A percentile compares a stretch with the other conserved stretches of the same genome.
Evolutionary conservation across 257 asterid species (phyloP).

Genomic region (Galeopsis tetrahit): DNA sequence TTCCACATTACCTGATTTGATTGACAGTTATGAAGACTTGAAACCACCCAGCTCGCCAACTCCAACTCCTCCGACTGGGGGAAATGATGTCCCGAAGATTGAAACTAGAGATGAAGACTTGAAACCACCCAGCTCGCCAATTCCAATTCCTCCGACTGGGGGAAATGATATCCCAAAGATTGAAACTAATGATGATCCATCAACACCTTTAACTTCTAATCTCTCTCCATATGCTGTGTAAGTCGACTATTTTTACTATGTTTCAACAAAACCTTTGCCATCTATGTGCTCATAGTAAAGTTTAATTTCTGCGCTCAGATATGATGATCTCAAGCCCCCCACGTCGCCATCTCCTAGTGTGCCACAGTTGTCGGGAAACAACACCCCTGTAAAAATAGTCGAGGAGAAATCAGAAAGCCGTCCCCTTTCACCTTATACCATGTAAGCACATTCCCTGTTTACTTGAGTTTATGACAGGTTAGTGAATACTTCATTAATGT

Average conservation of each 20-base stretch:
- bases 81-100: constrained; percentile 39
- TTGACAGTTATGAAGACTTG: constrained; percentile 61
- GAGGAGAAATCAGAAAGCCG: constrained; percentile 36
- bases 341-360: constrained; percentile 57
- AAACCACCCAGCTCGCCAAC: constrained; percentile 72
- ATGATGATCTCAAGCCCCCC: constrained; percentile 61
- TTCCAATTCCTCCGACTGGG: constrained; percentile 42
- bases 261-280: constrained; percentile 6
- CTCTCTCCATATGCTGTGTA: constrained; percentile 51
- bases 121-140: constrained; percentile 72
- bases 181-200: constrained; percentile 27
- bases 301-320: constrained; percentile 39
- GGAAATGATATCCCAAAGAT: constrained; percentile 40
- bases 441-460: constrained; percentile 44
- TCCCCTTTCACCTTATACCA: constrained; percentile 68
- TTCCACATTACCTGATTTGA: constrained; percentile 23
- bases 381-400: constrained; percentile 27
- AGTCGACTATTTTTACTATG: constrained; percentile 34
- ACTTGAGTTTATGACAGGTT: background rate
- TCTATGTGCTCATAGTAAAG: background rate
- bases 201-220: constrained; percentile 31
- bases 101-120: constrained; percentile 43
- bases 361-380: constrained; percentile 38
- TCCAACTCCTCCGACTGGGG: constrained; percentile 46
- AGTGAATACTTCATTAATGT: constrained; percentile 12